Evolutionary conservation across 352 stramenopile species (phyloP), one percentile per base, ranked within the genome.

Genomic region (Pythium coloratum): DNA sequence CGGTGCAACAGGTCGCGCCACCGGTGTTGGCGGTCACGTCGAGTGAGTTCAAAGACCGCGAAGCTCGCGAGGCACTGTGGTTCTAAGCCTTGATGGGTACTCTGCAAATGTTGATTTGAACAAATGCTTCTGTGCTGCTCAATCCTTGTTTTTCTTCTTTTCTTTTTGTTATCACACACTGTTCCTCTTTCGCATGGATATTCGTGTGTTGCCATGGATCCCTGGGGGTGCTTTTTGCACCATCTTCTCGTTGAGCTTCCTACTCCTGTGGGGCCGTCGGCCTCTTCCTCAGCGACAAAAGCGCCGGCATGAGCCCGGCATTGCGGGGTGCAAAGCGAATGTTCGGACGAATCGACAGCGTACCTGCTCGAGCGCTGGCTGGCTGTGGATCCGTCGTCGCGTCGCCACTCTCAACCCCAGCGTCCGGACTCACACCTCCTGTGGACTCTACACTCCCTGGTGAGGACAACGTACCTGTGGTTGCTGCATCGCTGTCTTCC

Each of bases 241-340:
- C 20, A 24, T 49, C 10, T 24, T n/a, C 13, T 49, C 6, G 13
- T 24, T 49, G 40, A 8, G 20, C 24, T 20, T 49, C 8, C 40
- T 49, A 49, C 40, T 49, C 14, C 4, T 24, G 40, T 49, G 40
- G 40, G 18, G 40, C 40, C 40, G 16, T 13, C 2, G 40, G 40
- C 18, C 40, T 67, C 46, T 67, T 71, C 18, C 66, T 63, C 36
- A 65, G 36, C 8, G 36, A 54, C 24, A 82, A 76, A 53, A 91
- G 78, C 49, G 78, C 84, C 36, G 79, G 72, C 54, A 88, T 49
- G 16, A 70, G 28, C 16, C 33, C 82, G 12, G 47, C 66, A 57
- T 88, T 71, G 58, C 84, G 84, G 30, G 85, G 82, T 18, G 77
- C 72, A 59, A 93, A 93, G 44, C 75, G 81, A 56, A 73, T 73